Percentiles rank a stretch among this genome's conserved stretches.
These are phyloP conservation scores for Farysia itapuensis DNA, from an alignment of 1,284 basidiomycete species.

Conservation along the genomic window DNA sequence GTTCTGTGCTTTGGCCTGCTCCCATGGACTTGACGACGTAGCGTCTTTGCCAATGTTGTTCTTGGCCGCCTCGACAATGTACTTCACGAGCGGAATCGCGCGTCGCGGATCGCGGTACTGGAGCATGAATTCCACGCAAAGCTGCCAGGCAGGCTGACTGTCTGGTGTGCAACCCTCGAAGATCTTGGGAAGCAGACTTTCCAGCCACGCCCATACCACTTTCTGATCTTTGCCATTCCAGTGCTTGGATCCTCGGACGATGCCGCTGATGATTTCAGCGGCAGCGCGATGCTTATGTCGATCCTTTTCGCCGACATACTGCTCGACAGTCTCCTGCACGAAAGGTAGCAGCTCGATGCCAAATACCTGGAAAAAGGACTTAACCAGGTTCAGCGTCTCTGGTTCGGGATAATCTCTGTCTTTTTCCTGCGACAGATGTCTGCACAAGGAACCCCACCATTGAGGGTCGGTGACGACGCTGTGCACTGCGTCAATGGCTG, in stretches of 20 bases:
- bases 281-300: constrained; percentile 90
- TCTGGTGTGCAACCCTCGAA: constrained; percentile 66
- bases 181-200: constrained; percentile 70
- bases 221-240: constrained; percentile 72
- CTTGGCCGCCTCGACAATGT: constrained; percentile 31
- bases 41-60: constrained; percentile 41
- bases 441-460: constrained; percentile 67
- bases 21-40: constrained; percentile 35
- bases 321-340: constrained; percentile 68
- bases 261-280: constrained; percentile 79
- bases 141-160: constrained; percentile 61
- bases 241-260: constrained; percentile 78
- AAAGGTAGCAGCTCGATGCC: constrained; percentile 66
- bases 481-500: constrained; percentile 68
- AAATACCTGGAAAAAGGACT: constrained; percentile 65
- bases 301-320: constrained; percentile 70
- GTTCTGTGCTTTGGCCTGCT: constrained; percentile 65
- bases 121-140: constrained; percentile 65
- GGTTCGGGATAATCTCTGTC: constrained; percentile 50
- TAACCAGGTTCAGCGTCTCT: constrained; percentile 63
- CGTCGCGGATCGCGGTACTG: constrained; percentile 82
- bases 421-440: constrained; percentile 55
- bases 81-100: constrained; percentile 74
- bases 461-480: constrained; percentile 64
- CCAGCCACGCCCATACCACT: constrained; percentile 79